Percentiles rank a stretch among this genome's conserved stretches.
phyloP scores from a whole-genome alignment of 345 rosid genomes.

The Gossypium anomalum region DNA sequence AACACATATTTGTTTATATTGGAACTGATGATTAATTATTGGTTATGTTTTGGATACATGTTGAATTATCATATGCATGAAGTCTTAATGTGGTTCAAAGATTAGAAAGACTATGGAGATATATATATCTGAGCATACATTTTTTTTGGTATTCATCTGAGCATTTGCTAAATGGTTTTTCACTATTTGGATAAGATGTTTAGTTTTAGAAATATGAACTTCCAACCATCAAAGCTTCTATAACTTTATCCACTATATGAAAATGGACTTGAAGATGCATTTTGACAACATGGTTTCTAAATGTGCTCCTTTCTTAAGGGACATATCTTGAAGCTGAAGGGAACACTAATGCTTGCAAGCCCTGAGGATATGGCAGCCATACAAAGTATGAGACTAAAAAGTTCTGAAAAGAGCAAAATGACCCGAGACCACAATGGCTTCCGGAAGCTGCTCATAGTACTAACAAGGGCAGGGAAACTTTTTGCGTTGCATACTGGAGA shows the following conservation, averaged over 20 bases:
- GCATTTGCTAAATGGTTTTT: background rate
- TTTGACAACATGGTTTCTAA: slow-evolving; percentile 22
- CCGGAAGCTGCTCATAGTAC: slow-evolving; percentile 80
- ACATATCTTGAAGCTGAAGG: slow-evolving; percentile 86
- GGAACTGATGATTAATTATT: slow-evolving; percentile 4
- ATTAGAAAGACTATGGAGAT: background rate
- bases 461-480: slow-evolving; percentile 78
- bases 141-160: background rate
- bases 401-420: slow-evolving; percentile 90
- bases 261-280: slow-evolving; percentile 10
- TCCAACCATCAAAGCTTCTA: background rate
- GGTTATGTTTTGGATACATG: background rate
- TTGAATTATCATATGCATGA: background rate
- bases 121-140: background rate
- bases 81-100: background rate
- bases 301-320: slow-evolving; percentile 49
- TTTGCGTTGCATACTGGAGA: slow-evolving; percentile 96
- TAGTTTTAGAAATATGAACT: background rate
- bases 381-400: slow-evolving; percentile 76
- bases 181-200: background rate
- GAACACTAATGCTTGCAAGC: slow-evolving; percentile 89
- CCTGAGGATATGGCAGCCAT: slow-evolving; percentile 87
- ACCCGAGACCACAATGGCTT: slow-evolving; percentile 99
- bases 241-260: background rate
- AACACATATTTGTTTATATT: background rate